phyloP scores from a whole-genome alignment of 176 grass and related monocot species.

The Oryza nivara region DNA sequence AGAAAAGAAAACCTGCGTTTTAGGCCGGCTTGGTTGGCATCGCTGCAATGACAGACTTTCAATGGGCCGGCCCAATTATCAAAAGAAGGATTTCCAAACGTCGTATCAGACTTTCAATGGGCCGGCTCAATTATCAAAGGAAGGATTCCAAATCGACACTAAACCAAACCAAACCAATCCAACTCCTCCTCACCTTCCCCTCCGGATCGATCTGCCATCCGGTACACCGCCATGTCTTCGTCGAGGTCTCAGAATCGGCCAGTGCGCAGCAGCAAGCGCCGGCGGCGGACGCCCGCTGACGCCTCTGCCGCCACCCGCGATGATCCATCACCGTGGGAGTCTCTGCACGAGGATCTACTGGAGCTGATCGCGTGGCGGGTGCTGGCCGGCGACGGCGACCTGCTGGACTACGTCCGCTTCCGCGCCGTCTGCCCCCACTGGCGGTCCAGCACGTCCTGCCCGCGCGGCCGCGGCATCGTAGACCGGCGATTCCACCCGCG shows the following conservation, averaged over 20 bases:
- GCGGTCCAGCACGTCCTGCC: not conserved
- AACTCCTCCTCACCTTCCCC: no score
- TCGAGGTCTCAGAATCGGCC: not conserved
- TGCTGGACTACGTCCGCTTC: conserved; percentile 25
- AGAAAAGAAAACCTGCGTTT: no score
- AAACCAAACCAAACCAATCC: no score
- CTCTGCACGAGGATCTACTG: not conserved
- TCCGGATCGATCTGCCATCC: no score
- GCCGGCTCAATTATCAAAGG: no score
- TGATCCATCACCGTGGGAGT: not conserved
- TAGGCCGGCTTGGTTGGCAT: no score
- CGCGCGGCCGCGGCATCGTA: not conserved
- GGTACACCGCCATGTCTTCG: not conserved
- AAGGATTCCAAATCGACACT: no score
- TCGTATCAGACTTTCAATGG: no score
- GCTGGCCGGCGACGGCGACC: not conserved
- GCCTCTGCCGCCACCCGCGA: no score
- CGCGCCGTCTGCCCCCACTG: not conserved
- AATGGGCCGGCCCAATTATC: no score
- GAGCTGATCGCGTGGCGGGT: not conserved
- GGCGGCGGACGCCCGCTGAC: not conserved
- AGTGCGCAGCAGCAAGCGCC: not conserved
- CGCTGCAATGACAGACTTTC: no score
- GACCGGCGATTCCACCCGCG: conserved; percentile 16
- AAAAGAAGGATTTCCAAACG: no score